Base-by-base conservation (phyloP, 2,329 filamentous ascomycete genomes). In the Penicillium decumbens region DNA sequence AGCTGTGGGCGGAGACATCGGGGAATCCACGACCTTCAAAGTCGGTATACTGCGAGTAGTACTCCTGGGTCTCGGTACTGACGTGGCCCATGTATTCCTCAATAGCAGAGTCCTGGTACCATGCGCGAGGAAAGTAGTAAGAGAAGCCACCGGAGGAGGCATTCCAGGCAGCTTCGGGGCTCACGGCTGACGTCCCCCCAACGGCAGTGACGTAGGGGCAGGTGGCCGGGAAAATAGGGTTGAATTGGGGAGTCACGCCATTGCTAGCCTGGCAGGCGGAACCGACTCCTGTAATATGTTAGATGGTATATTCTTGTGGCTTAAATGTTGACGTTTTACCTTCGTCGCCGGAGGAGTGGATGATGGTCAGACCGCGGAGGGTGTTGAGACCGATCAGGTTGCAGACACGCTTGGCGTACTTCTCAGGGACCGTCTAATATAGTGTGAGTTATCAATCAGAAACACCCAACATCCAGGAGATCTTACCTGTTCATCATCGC, bases 191-290 rank as follows among this genome's bases (percentile, higher is more conserved):
- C 1, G 81, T 83, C 1, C 80, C 84, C 6, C 85, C 85, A 1
- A 88, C 79, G 2, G 77, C 71, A 0, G 85, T 88, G 6, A 88
- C 79, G 65, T 80, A 88, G 0, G 84, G 85, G 58, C 85, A 89
- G 0, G 79, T 78, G 0, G 78, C 79, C 0, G 85, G 85, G 67
- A 88, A 89, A 4, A 76, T 77, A 1, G 83, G 77, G 38, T 82
- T 71, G 61, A 84, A 82, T 18, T 77, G 73, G 8, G 77, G 76
- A 1, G 72, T 76, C 38, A 69, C 74, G 20, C 82, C 83, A 49
- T 85, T 81, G 60, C 84, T 82, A 48, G 75, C 75, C 44, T 74
- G 68, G 68, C 83, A 87, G 7, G 72, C 72, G 23, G 73, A 71
- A 33, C 80, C 80, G 10, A 83, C 76, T 29, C 82, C 82, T 60